These are phyloP conservation scores for Rhododendron mucronatum DNA, from an alignment of 148 eudicot genomes.

Conservation along the genomic window DNA sequence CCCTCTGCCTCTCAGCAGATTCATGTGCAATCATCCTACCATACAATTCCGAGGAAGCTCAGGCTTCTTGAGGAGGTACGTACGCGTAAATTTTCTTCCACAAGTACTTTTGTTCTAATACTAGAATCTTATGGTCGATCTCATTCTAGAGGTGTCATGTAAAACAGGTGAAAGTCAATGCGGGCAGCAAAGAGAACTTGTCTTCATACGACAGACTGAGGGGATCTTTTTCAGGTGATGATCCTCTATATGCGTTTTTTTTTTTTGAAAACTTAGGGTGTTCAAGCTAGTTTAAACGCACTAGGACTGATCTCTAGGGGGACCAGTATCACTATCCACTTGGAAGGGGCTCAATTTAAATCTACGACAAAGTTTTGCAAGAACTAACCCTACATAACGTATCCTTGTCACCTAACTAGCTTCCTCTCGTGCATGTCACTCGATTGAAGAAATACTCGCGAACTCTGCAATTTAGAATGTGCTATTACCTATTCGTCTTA, in stretches of 20 bases:
- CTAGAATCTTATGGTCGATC: background rate
- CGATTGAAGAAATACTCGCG: background rate
- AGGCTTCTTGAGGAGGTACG: conserved; percentile 18
- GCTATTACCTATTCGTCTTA: background rate
- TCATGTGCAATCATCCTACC: conserved; percentile 5
- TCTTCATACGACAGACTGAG: conserved; percentile 7
- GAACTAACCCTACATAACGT: background rate
- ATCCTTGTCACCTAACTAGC: too few species aligned
- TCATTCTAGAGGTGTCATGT: background rate
- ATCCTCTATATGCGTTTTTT: background rate
- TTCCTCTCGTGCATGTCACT: background rate
- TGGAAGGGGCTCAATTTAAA: background rate
- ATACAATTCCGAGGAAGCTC: conserved; percentile 35
- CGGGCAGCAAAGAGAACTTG: conserved; percentile 9
- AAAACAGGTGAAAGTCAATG: conserved; percentile 14
- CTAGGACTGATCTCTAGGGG: background rate
- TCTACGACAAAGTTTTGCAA: conserved; percentile 8
- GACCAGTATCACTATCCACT: background rate
- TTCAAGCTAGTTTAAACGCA: background rate
- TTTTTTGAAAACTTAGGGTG: background rate
- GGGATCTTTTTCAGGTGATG: background rate
- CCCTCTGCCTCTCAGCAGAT: conserved; percentile 16
- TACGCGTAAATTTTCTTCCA: conserved; percentile 8
- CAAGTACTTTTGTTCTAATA: background rate
- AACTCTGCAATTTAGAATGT: background rate